Percentiles rank a stretch among this genome's conserved stretches.
Conservation (phyloP, 345 rosid species). For the Hibiscus mutabilis region DNA sequence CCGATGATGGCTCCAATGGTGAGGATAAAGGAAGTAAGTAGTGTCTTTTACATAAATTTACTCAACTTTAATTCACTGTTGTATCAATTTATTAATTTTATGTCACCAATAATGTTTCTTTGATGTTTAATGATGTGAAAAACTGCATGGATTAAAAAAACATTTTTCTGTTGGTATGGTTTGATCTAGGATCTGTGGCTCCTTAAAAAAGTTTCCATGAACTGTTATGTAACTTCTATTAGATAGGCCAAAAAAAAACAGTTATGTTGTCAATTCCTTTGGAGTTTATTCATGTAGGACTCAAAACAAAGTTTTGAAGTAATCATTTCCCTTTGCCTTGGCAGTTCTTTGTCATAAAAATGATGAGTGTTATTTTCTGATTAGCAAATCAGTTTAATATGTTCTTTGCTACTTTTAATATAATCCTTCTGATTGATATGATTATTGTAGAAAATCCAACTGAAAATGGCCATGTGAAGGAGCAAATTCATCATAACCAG, state of each 20-base stretch:
- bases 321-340: not conserved
- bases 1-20: conserved; percentile 35
- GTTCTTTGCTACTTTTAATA: not conserved
- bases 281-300: not conserved
- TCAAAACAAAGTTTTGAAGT: not conserved
- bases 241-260: not conserved
- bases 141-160: not conserved
- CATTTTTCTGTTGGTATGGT: not conserved
- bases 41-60: conserved; percentile 10
- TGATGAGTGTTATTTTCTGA: not conserved
- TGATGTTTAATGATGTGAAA: not conserved
- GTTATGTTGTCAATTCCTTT: not conserved
- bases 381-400: not conserved
- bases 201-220: too few relatives aligned
- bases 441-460: conserved; percentile 34
- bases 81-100: not conserved
- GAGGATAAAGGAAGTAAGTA: conserved; percentile 40
- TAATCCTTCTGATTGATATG: not conserved
- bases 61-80: not conserved
- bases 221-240: not conserved
- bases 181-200: too few relatives aligned
- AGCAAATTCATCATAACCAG: conserved; percentile 29
- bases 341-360: not conserved
- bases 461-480: conserved; percentile 35
- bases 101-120: not conserved